These are phyloP conservation scores for Pseudogymnoascus sp. DNA, from an alignment of 2,329 filamentous ascomycete genomes.

Conservation along the genomic window DNA sequence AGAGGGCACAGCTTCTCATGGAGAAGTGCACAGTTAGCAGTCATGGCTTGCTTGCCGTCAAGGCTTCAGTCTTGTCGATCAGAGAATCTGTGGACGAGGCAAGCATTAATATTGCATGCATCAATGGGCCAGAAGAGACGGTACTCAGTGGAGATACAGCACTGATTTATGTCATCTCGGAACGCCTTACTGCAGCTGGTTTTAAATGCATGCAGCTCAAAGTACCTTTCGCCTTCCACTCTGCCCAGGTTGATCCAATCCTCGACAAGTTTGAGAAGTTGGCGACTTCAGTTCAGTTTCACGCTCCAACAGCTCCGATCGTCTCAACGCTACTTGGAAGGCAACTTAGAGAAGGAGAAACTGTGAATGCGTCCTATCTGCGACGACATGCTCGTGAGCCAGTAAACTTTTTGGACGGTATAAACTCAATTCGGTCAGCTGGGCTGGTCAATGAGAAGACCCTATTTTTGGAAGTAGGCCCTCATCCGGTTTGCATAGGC, in stretches of 20 bases:
- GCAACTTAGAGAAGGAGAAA: constrained; percentile 49
- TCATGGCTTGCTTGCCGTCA: constrained; percentile 59
- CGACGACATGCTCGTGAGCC: constrained; percentile 59
- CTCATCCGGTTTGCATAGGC: constrained; percentile 61
- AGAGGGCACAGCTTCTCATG: constrained; percentile 58
- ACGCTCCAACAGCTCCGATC: constrained; percentile 50
- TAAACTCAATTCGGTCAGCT: constrained; percentile 52
- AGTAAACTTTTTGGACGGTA: constrained; percentile 61
- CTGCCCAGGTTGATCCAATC: constrained; percentile 57
- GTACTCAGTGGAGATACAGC: constrained; percentile 58
- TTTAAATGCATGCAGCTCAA: constrained; percentile 58
- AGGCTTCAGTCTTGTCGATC: constrained; percentile 31
- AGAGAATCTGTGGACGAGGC: constrained; percentile 45
- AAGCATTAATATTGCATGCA: constrained; percentile 52
- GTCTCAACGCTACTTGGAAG: constrained; percentile 62
- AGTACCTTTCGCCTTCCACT: constrained; percentile 62
- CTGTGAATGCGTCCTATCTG: constrained; percentile 57
- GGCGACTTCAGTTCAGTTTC: constrained; percentile 48
- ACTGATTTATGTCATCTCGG: constrained; percentile 46
- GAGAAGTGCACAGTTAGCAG: constrained; percentile 59
- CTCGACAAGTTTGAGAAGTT: constrained; percentile 51
- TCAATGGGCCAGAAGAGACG: constrained; percentile 69
- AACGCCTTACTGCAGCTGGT: constrained; percentile 41
- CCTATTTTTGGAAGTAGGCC: constrained; percentile 68
- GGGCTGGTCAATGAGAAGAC: constrained; percentile 59